These are phyloP conservation scores for Pyricularia pennisetigena DNA, from an alignment of 2,329 filamentous ascomycete genomes.

Conservation along the genomic window DNA sequence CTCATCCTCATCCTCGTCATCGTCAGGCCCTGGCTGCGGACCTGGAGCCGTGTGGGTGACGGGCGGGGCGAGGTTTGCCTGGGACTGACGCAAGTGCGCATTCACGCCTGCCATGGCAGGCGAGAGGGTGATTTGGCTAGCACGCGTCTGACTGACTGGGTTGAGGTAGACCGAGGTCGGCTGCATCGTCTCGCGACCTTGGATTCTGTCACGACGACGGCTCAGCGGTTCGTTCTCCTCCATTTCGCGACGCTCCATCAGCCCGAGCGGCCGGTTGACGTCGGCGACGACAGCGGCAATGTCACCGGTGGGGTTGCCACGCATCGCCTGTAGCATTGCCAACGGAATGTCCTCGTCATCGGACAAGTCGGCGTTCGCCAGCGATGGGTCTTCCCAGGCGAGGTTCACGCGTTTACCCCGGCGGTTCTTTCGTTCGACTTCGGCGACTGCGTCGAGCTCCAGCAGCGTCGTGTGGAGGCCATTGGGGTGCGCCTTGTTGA, in stretches of 20 bases:
- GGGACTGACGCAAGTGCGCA: conserved; percentile 3
- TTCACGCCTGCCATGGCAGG: conserved; percentile 4
- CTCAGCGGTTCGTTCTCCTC: conserved; percentile 91
- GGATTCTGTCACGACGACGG: conserved; percentile 62
- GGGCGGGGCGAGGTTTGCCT: conserved; percentile 12
- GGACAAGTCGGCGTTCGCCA: conserved; percentile 30
- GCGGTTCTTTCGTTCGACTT: conserved; percentile 69
- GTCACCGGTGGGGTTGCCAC: conserved; percentile 38
- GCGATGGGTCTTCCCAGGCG: conserved; percentile 72
- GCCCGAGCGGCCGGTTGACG: conserved; percentile 56
- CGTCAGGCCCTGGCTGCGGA: conserved; percentile 10
- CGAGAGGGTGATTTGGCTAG: conserved; percentile 1
- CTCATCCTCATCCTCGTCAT: conserved; percentile 47
- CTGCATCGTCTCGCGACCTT: conserved; percentile 42
- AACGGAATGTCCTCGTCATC: conserved; percentile 81
- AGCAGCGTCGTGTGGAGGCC: conserved; percentile 89
- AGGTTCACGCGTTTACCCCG: conserved; percentile 70
- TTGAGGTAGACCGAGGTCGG: conserved; percentile 19
- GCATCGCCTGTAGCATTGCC: conserved; percentile 63
- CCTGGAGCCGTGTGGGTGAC: not conserved
- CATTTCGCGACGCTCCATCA: conserved; percentile 72
- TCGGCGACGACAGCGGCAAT: conserved; percentile 38
- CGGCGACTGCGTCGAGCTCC: conserved; percentile 81
- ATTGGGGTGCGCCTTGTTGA: conserved; percentile 51
- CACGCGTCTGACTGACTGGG: conserved; percentile 3